Percentiles rank a stretch among this genome's conserved stretches.
Conservation (phyloP, 805 yeast genomes). For the Wickerhamomyces alni region DNA sequence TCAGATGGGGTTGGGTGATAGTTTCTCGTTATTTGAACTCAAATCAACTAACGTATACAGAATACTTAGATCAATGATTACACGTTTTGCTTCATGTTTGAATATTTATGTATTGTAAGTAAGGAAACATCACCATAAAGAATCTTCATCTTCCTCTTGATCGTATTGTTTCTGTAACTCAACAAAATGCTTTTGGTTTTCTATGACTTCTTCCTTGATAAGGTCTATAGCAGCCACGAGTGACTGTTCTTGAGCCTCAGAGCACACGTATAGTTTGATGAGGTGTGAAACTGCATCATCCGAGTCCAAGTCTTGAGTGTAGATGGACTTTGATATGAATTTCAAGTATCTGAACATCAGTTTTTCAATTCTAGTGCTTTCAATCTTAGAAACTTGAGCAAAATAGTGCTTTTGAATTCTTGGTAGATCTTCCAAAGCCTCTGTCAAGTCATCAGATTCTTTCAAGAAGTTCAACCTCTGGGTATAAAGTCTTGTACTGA, state of each 20-base stretch:
- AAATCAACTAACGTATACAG: slow-evolving; percentile 49
- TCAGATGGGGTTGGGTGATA: slow-evolving; percentile 80
- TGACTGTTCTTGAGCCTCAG: background rate
- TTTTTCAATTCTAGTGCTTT: slow-evolving; percentile 7
- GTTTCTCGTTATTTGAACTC: slow-evolving; percentile 71
- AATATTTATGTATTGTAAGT: background rate
- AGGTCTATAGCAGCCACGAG: background rate
- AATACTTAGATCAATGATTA: background rate
- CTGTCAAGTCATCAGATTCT: slow-evolving; percentile 3
- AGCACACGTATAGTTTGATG: slow-evolving; percentile 5
- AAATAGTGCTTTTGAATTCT: slow-evolving; percentile 4
- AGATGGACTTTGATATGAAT: slow-evolving; percentile 3
- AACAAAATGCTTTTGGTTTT: slow-evolving; percentile 12
- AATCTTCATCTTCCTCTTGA: slow-evolving; percentile 26
- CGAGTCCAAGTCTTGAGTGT: slow-evolving; percentile 6
- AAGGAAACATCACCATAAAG: slow-evolving; percentile 19
- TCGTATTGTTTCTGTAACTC: slow-evolving; percentile 23
- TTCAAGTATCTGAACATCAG: slow-evolving; percentile 11
- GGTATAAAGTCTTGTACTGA: slow-evolving; percentile 9
- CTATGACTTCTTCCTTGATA: slow-evolving; percentile 1
- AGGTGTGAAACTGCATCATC: slow-evolving; percentile 1
- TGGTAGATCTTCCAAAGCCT: slow-evolving; percentile 11
- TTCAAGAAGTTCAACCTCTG: slow-evolving; percentile 8
- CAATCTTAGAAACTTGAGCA: background rate
- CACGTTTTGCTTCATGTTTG: no score